Evolutionary conservation across 768 basidiomycete genomes (phyloP), one percentile per base, ranked within the genome.

Genomic region (Boletus subparvulus): DNA sequence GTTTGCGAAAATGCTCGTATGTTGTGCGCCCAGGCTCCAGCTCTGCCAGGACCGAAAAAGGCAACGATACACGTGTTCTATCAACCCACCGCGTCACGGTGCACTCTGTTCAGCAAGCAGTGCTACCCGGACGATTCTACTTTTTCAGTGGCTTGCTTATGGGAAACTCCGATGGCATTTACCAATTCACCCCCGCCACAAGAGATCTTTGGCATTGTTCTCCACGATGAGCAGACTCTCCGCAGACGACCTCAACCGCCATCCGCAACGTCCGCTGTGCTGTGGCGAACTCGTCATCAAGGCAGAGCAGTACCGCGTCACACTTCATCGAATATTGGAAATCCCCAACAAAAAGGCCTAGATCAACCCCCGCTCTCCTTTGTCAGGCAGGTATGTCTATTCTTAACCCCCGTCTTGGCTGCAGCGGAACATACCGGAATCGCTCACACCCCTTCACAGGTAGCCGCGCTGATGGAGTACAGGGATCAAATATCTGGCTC

Each of bases 251-350:
- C 84, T 98, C 73, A 98, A 97, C 89, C 3, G 78, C 86, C 55
- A 80, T 97, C 46, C 81, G 85, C 68, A 85, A 91, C 50, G 97
- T 98, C 50, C 84, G 96, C 96, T 54, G 96, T 99, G 30, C 91
- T n/a, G 96, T 52, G 96, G 97, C 47, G 95, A 96, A 75, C 86
- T 98, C 61, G 94, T 97, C 4, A 91, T 98, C 77, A 92, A 90
- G 71, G 93, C 96, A 0, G 94, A 98, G 73, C 77, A 83, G 51
- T 86, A 90, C 63, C 82, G 88, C 53, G 86, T 87, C 49, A 73
- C 73, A 96, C 97, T 71, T 89, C 85, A 30, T 92, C 93, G 59
- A 99, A 98, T 76, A 99, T 99, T 58, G 96, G 96, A 11, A 98
- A 99, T 68, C 96, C 97, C 0, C 96, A 99, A 74, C 95, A 98